Evolutionary conservation across 495 filamentous ascomycete species (phyloP).

Genomic region (Evansstolkia leycettana): DNA sequence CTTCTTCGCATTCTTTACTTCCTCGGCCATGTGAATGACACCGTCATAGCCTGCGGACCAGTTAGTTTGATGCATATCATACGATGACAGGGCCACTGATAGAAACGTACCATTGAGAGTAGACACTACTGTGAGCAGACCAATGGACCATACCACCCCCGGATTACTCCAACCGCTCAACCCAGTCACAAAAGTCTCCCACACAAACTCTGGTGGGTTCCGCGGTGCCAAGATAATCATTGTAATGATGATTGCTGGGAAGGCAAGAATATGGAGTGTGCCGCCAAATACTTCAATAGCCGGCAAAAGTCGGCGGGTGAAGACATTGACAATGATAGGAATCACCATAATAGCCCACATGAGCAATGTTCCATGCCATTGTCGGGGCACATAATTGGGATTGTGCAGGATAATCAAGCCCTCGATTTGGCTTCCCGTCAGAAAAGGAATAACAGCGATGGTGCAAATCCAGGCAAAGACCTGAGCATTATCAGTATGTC

Average conservation of each 20-base stretch:
- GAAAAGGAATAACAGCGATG: constrained; percentile 35
- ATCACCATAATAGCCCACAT: constrained; percentile 31
- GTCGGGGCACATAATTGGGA: constrained; percentile 24
- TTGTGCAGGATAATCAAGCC: constrained; percentile 32
- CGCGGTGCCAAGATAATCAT: constrained; percentile 30
- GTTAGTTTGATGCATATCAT: too few species aligned
- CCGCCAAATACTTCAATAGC: constrained; percentile 34
- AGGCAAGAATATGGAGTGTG: constrained; percentile 36
- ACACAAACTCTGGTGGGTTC: constrained; percentile 32
- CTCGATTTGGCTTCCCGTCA: constrained; percentile 36
- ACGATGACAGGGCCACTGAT: too few species aligned
- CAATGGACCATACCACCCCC: constrained; percentile 29
- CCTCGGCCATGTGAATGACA: too few species aligned
- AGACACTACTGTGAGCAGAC: too few species aligned
- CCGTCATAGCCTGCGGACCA: too few species aligned
- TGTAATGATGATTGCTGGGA: constrained; percentile 31
- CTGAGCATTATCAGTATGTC: constrained; percentile 20
- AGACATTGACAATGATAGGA: constrained; percentile 31
- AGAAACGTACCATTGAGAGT: too few species aligned
- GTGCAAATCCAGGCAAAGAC: constrained; percentile 22
- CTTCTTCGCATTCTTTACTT: constrained; percentile 42
- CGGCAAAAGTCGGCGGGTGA: constrained; percentile 28
- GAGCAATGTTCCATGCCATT: constrained; percentile 38
- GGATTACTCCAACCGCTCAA: constrained; percentile 28
- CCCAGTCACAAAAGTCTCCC: constrained; percentile 27